phyloP scores from a whole-genome alignment of 371 early-diverging fungal genomes.

The Rhizomucor pusillus region DNA sequence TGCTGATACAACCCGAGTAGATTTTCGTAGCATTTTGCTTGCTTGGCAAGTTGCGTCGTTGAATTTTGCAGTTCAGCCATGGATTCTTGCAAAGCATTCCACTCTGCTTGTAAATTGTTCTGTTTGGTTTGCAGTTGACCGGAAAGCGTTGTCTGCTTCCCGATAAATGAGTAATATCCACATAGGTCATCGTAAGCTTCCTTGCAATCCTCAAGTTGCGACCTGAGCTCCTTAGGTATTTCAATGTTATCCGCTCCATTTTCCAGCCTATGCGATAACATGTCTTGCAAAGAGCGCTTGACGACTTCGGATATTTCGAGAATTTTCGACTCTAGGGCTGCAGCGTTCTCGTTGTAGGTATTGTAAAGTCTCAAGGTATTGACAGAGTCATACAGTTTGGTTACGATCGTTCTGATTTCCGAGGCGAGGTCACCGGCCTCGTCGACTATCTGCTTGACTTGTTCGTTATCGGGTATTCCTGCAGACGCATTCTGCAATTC shows the following conservation, averaged over 20 bases:
- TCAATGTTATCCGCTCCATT: background rate
- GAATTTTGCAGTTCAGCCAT: too few species aligned
- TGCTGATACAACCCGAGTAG: too few species aligned
- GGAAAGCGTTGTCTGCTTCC: constrained; percentile 14
- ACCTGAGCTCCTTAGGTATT: constrained; percentile 20
- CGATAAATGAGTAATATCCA: constrained; percentile 30
- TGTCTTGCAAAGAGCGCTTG: too few species aligned
- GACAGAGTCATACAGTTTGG: constrained; percentile 36
- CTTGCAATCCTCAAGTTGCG: constrained; percentile 25
- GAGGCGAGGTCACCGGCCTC: constrained; percentile 22
- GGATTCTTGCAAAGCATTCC: too few species aligned
- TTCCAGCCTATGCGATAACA: too few species aligned
- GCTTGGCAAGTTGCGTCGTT: too few species aligned
- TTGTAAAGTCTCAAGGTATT: constrained; percentile 35
- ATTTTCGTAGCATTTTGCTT: too few species aligned
- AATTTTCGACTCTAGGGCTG: constrained; percentile 2
- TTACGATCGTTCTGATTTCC: constrained; percentile 23
- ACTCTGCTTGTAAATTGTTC: constrained; percentile 2
- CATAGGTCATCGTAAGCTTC: constrained; percentile 39
- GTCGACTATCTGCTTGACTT: constrained; percentile 21
- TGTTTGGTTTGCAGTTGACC: constrained; percentile 12
- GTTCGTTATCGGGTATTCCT: constrained; percentile 8
- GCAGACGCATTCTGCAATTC: constrained; percentile 16
- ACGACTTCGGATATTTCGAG: too few species aligned
- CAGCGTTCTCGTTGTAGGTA: constrained; percentile 20